phyloP scores from a whole-genome alignment of 108 stramenopile genomes.

The Mediolabrus comicus region DNA sequence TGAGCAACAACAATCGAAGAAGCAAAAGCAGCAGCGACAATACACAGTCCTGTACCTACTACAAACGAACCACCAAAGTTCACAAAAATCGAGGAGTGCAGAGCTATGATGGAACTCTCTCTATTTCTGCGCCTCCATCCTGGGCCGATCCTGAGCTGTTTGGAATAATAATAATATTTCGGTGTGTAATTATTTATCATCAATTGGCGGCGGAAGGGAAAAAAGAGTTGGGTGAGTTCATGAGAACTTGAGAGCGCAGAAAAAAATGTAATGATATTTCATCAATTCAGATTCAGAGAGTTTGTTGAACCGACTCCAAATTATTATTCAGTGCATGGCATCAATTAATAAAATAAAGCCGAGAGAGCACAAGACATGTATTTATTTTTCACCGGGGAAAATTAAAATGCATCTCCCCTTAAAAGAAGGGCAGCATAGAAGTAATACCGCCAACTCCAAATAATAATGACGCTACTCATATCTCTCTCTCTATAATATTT shows the following conservation, averaged over 20 bases:
- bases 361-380: neutral
- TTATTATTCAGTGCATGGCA: too few species aligned
- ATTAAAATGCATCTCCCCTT: too few species aligned
- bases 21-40: neutral
- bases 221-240: too few species aligned
- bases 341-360: too few species aligned
- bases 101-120: slow-evolving; percentile 59
- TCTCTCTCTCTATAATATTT: neutral
- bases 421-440: neutral
- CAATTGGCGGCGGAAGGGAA: too few species aligned
- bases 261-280: too few species aligned
- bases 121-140: slow-evolving; percentile 31
- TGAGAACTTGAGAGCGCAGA: too few species aligned
- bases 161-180: neutral
- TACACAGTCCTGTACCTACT: slow-evolving; percentile 74
- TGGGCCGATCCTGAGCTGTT: slow-evolving; percentile 10
- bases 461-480: neutral
- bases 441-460: neutral
- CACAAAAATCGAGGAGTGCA: slow-evolving; percentile 61
- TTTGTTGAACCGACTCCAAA: too few species aligned
- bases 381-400: neutral
- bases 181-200: neutral
- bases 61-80: slow-evolving; percentile 70
- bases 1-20: neutral
- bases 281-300: too few species aligned